Conservation (phyloP, 2,329 filamentous ascomycete genomes). For the Cercospora sp. region DNA sequence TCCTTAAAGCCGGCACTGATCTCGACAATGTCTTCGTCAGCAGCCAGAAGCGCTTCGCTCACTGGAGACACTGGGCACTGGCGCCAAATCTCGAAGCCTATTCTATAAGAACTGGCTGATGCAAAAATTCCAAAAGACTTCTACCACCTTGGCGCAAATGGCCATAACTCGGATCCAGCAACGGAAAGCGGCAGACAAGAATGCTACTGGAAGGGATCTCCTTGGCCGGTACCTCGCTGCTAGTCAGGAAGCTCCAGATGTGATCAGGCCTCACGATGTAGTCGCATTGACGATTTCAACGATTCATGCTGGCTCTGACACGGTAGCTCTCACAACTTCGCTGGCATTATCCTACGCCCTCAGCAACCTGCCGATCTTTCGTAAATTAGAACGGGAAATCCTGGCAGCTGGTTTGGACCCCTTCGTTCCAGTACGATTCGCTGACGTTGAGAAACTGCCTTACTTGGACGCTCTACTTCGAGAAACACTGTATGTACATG, state of each 20-base stretch:
- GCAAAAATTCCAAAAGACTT: neutral
- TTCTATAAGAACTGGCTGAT: constrained; percentile 20
- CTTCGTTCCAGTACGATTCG: neutral
- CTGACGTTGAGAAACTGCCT: constrained; percentile 16
- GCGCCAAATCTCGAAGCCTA: constrained; percentile 16
- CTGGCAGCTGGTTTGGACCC: constrained; percentile 3
- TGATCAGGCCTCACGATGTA: constrained; percentile 16
- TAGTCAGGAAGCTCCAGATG: constrained; percentile 15
- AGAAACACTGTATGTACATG: constrained; percentile 17
- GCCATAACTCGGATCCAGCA: neutral
- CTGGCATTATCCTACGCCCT: neutral
- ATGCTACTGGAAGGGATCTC: neutral
- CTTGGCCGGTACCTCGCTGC: constrained; percentile 13
- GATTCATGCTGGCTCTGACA: constrained; percentile 22
- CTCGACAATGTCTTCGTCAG: constrained; percentile 15
- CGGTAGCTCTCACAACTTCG: constrained; percentile 4
- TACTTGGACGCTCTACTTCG: constrained; percentile 20
- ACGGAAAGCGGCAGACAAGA: constrained; percentile 1
- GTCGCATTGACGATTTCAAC: constrained; percentile 21
- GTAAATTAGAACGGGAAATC: constrained; percentile 15
- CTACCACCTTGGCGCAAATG: neutral
- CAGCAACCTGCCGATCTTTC: constrained; percentile 1
- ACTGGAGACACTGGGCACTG: constrained; percentile 19
- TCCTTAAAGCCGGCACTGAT: constrained; percentile 12
- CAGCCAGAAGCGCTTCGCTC: constrained; percentile 11